Base-by-base conservation (phyloP, 108 stramenopile species). In the Conticribra weissflogii region DNA sequence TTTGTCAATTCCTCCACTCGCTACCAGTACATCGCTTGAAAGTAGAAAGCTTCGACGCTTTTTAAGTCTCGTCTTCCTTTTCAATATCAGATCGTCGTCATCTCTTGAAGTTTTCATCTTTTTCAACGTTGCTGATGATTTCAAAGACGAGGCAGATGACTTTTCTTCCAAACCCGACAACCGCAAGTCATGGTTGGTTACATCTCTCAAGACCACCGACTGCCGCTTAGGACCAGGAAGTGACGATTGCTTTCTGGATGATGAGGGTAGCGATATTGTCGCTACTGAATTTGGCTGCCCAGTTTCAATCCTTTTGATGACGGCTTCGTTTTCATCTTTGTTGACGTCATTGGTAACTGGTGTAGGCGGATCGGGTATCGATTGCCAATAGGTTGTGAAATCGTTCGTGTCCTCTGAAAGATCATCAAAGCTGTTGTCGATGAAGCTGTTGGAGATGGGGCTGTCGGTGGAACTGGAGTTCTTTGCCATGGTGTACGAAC, bases 311-410 rank as follows among this genome's bases (percentile, higher is more conserved):
- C 16, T 8, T 53, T 59, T 52, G 58, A 3, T 50, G n/a, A 30
- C 30, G 33, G 54, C 3, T 25, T 46, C 45, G 0, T 41, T 47
- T 15, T 18, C 27, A 24, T 54, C 48, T 29, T 3, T n/a, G 33
- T 23, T 59, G 28, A 21, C 29, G 27, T n/a, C 23, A 19, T 53
- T 25, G 21, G 32, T 19, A 7, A 32, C 18, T 12, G 60, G 48
- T 21, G 66, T 59, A 24, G 76, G 76, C 23, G 76, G 76, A 47
- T 78, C 76, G 49, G 76, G 76, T n/a, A 78, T 78, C 23, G 68
- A 69, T 52, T 59, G 63, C 76, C 76, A 78, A 57, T 70, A 70
- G 22, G 66, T 68, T 0, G 74, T 66, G 55, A 67, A 68, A 30
- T 76, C 66, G 60, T 62, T 55, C 50, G 75, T 68, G 18, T 34